Evolutionary conservation across 2,329 filamentous ascomycete genomes (phyloP), one percentile per base, ranked within the genome.

Genomic region (Claviceps sp.): DNA sequence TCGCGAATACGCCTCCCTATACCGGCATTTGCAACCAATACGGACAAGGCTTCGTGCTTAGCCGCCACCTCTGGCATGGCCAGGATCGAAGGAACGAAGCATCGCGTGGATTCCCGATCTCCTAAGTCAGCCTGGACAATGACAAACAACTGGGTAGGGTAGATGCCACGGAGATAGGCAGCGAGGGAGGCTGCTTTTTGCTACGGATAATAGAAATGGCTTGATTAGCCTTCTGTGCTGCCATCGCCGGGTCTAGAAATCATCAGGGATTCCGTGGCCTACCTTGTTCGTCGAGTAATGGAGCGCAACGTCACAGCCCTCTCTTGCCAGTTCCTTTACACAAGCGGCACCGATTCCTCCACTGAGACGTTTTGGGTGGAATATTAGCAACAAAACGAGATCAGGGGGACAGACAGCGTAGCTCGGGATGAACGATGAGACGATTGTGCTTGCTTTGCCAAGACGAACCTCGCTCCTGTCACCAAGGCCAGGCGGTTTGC

Each of bases 341-440:
- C 53, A 54, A 18, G 50, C 47, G n/a, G 50, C 51, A 3, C 53
- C 53, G 14, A 54, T 54, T 7, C 53, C 53, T 18, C 53, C 53
- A 20, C 53, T 54, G 16, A 24, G 24, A 5, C 20, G 11, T 42
- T 20, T 14, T 34, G 30, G 4, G 30, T 9, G 30, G 30, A 34
- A 34, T 11, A 9, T 34, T 34, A 34, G 30, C 30, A 4, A 34
- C 30, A 34, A 11, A 43, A 14, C 14, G 18, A 43, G 8, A n/a
- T 22, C 9, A 13, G 22, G 4, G 8, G 18, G n/a, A 13, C 13
- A 20, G 22, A 22, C 6, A 6, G 22, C 5, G 40, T 24, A 46
- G 47, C 14, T 30, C 13, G 11, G 13, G 8, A 40, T 20, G 8
- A 4, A 44, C 3, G 11, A 16, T 8, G 16, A 5, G 7, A 8